Conservation (phyloP, 2,329 filamentous ascomycete species). For the Aspergillus sp. region DNA sequence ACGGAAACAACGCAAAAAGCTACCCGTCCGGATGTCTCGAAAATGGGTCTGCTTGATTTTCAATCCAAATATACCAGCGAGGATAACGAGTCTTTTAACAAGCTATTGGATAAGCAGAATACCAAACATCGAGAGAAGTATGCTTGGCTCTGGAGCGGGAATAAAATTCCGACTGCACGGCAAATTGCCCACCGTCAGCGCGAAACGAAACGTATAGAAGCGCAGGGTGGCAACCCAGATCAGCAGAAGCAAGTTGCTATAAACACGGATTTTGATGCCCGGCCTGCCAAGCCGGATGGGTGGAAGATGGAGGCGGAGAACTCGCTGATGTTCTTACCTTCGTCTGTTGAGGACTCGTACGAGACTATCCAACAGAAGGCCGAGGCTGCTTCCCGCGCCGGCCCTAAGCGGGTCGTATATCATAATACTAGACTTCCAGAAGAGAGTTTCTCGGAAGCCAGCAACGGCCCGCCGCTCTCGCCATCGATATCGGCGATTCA, state of each 20-base stretch:
- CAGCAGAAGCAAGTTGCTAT: slow-evolving; percentile 62
- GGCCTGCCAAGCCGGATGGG: slow-evolving; percentile 73
- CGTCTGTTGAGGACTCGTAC: slow-evolving; percentile 52
- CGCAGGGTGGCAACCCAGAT: slow-evolving; percentile 58
- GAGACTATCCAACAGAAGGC: slow-evolving; percentile 66
- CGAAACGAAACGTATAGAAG: slow-evolving; percentile 70
- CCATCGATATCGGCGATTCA: slow-evolving; percentile 82
- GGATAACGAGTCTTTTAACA: slow-evolving; percentile 96
- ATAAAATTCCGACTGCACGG: slow-evolving; percentile 70
- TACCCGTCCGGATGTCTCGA: slow-evolving; percentile 61
- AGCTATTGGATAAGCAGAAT: slow-evolving; percentile 87
- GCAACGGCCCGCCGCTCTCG: slow-evolving; percentile 62
- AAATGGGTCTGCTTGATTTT: slow-evolving; percentile 79
- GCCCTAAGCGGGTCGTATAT: slow-evolving; percentile 75
- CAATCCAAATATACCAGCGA: slow-evolving; percentile 95
- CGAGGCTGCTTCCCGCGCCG: slow-evolving; percentile 69
- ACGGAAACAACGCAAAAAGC: slow-evolving; percentile 37
- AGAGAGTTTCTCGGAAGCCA: slow-evolving; percentile 36
- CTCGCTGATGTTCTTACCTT: slow-evolving; percentile 74
- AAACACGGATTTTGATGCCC: slow-evolving; percentile 62
- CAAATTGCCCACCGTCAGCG: slow-evolving; percentile 56
- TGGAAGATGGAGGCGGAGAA: slow-evolving; percentile 79
- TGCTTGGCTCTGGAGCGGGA: slow-evolving; percentile 83
- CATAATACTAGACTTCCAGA: slow-evolving; percentile 75
- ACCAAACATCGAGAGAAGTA: slow-evolving; percentile 80